Evolutionary conservation across 371 early-diverging fungal genomes (phyloP).

Genomic region (Funneliformis caledonium): DNA sequence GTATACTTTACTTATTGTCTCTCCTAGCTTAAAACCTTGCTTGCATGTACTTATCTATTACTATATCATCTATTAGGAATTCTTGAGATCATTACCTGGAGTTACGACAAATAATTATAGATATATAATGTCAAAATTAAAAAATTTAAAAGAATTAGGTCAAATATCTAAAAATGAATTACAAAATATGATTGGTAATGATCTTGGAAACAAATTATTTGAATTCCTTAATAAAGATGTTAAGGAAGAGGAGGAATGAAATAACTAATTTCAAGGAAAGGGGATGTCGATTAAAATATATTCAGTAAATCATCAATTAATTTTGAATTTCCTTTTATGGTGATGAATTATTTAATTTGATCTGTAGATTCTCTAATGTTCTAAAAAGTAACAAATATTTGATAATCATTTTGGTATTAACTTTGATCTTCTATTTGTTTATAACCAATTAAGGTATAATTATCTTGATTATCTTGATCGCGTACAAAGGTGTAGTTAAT

Average conservation of each 20-base stretch:
- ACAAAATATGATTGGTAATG: constrained; percentile 27
- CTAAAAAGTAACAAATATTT: no score
- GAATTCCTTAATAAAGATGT: constrained; percentile 33
- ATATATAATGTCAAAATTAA: constrained; percentile 66
- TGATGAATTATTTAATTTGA: no score
- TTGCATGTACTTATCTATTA: background rate
- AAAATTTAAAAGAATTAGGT: constrained; percentile 63
- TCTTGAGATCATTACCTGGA: constrained; percentile 85
- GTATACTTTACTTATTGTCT: background rate
- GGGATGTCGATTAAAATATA: background rate
- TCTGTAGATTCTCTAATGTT: no score
- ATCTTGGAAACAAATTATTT: constrained; percentile 26
- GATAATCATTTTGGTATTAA: no score
- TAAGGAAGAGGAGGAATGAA: background rate
- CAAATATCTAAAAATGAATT: constrained; percentile 16
- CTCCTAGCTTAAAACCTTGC: background rate
- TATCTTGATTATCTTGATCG: no score
- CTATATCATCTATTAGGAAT: constrained; percentile 52
- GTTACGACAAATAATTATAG: constrained; percentile 80
- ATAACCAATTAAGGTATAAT: no score
- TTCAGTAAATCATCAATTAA: no score
- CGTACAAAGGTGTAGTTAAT: no score
- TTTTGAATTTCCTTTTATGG: no score
- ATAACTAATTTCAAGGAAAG: background rate
- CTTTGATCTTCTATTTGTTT: no score